Conservation (phyloP, 257 asterid genomes). For the Rhazya stricta region DNA sequence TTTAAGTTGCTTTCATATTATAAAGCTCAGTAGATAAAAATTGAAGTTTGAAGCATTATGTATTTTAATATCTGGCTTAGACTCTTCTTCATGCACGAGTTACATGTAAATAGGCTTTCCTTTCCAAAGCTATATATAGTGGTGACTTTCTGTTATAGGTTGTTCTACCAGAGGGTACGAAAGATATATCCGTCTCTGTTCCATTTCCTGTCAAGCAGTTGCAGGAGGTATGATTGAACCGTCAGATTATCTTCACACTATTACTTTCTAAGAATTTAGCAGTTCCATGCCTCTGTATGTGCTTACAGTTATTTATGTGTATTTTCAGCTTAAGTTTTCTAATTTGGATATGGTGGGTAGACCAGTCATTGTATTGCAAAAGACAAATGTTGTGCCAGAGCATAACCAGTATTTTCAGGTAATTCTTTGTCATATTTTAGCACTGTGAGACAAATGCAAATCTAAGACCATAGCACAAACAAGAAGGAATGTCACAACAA, state of each 20-base stretch:
- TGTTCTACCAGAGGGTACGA: slow-evolving; percentile 95
- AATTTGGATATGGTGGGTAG: slow-evolving; percentile 91
- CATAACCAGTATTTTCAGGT: slow-evolving; percentile 93
- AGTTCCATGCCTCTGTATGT: slow-evolving; percentile 19
- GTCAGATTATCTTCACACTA: not conserved
- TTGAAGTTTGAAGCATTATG: not conserved
- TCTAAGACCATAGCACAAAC: not conserved
- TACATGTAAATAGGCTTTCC: not conserved
- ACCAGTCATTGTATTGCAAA: slow-evolving; percentile 79
- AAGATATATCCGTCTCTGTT: slow-evolving; percentile 45
- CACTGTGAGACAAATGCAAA: not conserved
- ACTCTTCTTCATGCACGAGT: not conserved
- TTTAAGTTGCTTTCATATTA: not conserved
- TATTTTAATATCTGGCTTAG: not conserved
- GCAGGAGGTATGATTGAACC: slow-evolving; percentile 55
- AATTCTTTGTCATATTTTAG: slow-evolving; percentile 7
- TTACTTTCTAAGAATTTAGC: slow-evolving; percentile 9
- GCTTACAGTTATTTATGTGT: slow-evolving; percentile 27
- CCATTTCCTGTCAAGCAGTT: slow-evolving; percentile 73
- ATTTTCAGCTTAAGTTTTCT: slow-evolving; percentile 67
- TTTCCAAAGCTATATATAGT: not conserved
- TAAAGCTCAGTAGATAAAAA: not conserved
- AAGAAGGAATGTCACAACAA: not conserved
- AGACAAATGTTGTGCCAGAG: slow-evolving; percentile 83
- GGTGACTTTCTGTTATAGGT: slow-evolving; percentile 39